These are phyloP conservation scores for Massospora cicadina DNA, from an alignment of 371 early-diverging fungal species.

Conservation along the genomic window DNA sequence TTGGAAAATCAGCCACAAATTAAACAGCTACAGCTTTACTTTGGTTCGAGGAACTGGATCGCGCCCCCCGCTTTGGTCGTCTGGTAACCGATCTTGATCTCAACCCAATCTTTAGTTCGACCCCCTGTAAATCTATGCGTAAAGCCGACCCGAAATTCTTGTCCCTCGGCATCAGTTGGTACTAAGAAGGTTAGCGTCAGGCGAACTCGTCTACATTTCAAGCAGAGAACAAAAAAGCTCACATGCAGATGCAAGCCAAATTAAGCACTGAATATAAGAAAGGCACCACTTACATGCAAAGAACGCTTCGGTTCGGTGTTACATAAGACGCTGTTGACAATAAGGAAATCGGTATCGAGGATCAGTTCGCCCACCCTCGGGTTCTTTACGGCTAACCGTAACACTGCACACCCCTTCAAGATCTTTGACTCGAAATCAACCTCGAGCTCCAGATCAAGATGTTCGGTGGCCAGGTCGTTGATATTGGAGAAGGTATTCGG, in stretches of 20 bases:
- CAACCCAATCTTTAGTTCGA: conserved; percentile 24
- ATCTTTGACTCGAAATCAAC: conserved; percentile 56
- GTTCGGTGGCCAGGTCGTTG: conserved; percentile 41
- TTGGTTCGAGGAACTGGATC: conserved; percentile 77
- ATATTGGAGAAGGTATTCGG: conserved; percentile 76
- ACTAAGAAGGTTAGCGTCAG: conserved; percentile 26
- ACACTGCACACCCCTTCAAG: conserved; percentile 44
- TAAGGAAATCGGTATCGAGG: conserved; percentile 55
- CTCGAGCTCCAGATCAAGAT: conserved; percentile 51
- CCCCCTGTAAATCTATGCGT: conserved; percentile 32
- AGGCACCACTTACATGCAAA: conserved; percentile 26
- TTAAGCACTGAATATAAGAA: too few relatives aligned
- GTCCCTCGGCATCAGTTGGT: conserved; percentile 31
- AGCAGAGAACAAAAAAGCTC: too few relatives aligned
- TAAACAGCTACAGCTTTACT: conserved; percentile 19
- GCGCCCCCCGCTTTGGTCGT: conserved; percentile 73
- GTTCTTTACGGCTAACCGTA: conserved; percentile 28
- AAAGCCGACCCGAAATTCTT: conserved; percentile 58
- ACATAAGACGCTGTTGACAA: conserved; percentile 33
- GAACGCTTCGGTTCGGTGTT: conserved; percentile 14
- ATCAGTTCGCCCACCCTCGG: conserved; percentile 38
- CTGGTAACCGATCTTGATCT: conserved; percentile 47
- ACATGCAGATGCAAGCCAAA: too few relatives aligned
- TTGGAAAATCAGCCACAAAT: conserved; percentile 13
- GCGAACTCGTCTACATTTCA: background rate